Conservation (phyloP, 108 stramenopile genomes). For the Aureococcus anophagefferens region DNA sequence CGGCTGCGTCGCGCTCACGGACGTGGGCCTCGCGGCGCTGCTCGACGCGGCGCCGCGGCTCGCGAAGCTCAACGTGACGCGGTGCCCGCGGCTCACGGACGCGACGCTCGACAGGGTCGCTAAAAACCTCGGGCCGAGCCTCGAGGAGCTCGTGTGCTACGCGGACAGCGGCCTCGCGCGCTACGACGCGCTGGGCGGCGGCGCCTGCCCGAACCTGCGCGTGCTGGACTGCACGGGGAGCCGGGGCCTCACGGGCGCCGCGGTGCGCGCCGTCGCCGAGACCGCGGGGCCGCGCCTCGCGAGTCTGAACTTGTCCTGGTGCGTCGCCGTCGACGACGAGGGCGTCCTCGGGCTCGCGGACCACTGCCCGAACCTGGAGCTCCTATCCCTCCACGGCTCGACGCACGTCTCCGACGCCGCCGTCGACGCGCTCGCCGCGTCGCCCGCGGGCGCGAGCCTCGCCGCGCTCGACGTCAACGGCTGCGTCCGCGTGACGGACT, state of each 20-base stretch:
- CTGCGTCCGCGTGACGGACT: background rate
- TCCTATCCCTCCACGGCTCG: background rate
- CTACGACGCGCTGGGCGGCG: background rate
- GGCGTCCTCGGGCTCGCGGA: background rate
- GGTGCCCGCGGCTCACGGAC: background rate
- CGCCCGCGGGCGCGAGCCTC: background rate
- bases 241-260: background rate
- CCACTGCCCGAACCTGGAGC: background rate
- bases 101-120: background rate
- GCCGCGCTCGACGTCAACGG: background rate
- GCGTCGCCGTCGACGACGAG: background rate
- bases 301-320: background rate
- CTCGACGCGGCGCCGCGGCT: background rate
- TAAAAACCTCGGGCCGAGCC: background rate
- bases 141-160: background rate
- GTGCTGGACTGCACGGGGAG: background rate
- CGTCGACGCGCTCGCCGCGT: background rate
- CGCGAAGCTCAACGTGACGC: background rate
- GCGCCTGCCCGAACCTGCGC: background rate
- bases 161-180: background rate
- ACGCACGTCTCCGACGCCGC: background rate
- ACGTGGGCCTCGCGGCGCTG: background rate
- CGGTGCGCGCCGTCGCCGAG: background rate
- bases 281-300: background rate
- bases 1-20: background rate